Base-by-base conservation (phyloP, 352 stramenopile genomes). In the Phytophthora sansomeana region DNA sequence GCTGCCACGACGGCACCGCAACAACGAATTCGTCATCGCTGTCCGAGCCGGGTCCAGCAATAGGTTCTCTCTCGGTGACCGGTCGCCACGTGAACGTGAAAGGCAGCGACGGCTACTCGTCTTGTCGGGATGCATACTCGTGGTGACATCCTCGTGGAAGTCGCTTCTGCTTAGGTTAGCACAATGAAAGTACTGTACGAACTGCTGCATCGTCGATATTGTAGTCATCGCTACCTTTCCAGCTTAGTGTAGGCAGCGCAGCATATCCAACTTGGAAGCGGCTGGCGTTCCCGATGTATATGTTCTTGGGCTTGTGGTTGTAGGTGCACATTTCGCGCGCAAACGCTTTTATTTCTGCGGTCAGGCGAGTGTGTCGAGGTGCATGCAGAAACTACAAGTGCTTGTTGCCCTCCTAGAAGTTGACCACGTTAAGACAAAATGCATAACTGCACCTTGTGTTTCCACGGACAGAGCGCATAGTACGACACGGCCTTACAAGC, bases 301-400 rank as follows among this genome's bases (percentile, higher is more conserved):
- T 60, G 4, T 21, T 30, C 42, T 61, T 52, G 16, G 30, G 21
- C 16, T 67, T 67, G 30, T 54, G 48, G 49, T 59, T 59, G 41
- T 67, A 58, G 26, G 48, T 46, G 14, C 47, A 46, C 39, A 59
- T 59, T 3, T 55, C 58, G 11, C 48, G 29, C 8, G n/a, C 11
- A 30, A 57, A 42, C 6, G 11, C 36, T 26, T 64, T 64, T 26
- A 51, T 57, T 41, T 42, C 24, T 6, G 56, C 44, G 6, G 44
- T 51, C 24, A 63, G 14, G 3, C 43, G 43, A 10, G 28, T 17
- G 8, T 21, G 21, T 5, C 41, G 50, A 3, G 59, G 5, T 16
- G 42, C 30, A 11, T 4, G 42, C 19, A 59, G 32, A 1, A 6
- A 33, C 3, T 43, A 63, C 19, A 58, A 7, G 36, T 68, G 43